Base-by-base conservation (phyloP, 495 filamentous ascomycete species). In the Hypoxylon rickii region DNA sequence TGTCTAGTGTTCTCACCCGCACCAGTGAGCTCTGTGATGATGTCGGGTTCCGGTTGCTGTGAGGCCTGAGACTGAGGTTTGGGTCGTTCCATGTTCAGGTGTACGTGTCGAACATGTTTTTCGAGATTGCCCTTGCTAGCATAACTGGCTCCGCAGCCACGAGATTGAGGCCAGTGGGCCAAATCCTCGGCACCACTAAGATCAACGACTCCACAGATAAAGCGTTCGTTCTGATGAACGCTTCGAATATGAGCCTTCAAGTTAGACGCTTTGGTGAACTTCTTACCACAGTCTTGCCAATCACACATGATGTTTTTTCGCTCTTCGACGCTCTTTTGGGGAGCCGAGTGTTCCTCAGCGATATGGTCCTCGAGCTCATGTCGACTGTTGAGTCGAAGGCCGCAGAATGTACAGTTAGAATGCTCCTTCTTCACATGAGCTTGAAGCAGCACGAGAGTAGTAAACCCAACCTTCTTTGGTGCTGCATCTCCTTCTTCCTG, bases 211-310 rank as follows among this genome's bases (percentile, higher is more conserved):
- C 88, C 89, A 61, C 92, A 96, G n/a, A 86, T 75, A 55, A 87
- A 95, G 1, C 81, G 79, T 36, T 78, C 71, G 19, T 85, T 84
- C 50, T 88, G 75, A 63, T 98, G 94, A 0, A 86, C 85, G 3
- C 82, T 84, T 17, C 85, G 83, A 46, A 90, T 76, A 63, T 98
- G 94, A 0, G 84, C 82, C 21, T 84, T 87, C 16, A 96, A 77
- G 64, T 96, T 96, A 0, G 85, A 85, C 52, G 80, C 83, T 63
- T 86, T 85, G 6, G 89, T 89, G 71, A 96, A 96, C 46, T 75
- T 80, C 49, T 86, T 84, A 37, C 74, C 80, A 65, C 89, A 96
- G 13, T 77, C 86, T 5, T 73, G 66, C 60, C 81, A 74, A 0
- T 80, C 79, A 68, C 92, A 96, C 7, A 71, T 58, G 49, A 86